Base-by-base conservation (phyloP, 305 asterid species). In the Caryopteris hybrid region DNA sequence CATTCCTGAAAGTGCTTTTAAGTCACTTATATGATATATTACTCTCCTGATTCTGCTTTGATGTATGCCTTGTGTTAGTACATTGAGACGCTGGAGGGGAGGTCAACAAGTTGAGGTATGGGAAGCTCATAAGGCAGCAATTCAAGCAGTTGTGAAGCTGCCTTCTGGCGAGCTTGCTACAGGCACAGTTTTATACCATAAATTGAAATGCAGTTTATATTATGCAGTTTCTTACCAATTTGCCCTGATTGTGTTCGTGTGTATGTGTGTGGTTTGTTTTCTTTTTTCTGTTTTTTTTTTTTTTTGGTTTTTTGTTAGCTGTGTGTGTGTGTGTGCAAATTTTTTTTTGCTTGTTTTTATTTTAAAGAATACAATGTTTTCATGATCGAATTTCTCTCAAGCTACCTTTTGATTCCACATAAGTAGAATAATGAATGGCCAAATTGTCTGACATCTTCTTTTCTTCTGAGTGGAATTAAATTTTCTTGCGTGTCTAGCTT, bases 91-190 rank as follows among this genome's bases (percentile, higher is more conserved):
- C 72, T 94, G 99, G 99, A 91, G 83, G 77, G 91, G 78, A 63
- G 97, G 88, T 66, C 86, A 88, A 65, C 84, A 79, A 71, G 82
- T 87, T 70, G 97, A 87, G 73, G 81, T 69, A 18, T 81, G 82
- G 96, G 99, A 94, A 82, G 96, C 96, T 71, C 96, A 94, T 73
- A 81, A 82, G 72, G 73, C 86, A 64, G 85, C 97, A 42, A 76
- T 89, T 76, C 99, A 94, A 82, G 83, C 97, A 68, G 73, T 91
- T 78, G 70, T 86, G 57, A 91, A 77, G 79, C 77, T 91, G 74
- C 95, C 99, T 61, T 87, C 97, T n/a, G 96, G 99, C 42, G 96
- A 87, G 80, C 83, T 94, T 78, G 92, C 85, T 43, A 91, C 99
- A 75, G 97, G 99, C 85, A 66, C 22, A 10, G 27, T 55, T 55